Evolutionary conservation across 805 yeast genomes (phyloP).

Genomic region (Nakazawaea populi): DNA sequence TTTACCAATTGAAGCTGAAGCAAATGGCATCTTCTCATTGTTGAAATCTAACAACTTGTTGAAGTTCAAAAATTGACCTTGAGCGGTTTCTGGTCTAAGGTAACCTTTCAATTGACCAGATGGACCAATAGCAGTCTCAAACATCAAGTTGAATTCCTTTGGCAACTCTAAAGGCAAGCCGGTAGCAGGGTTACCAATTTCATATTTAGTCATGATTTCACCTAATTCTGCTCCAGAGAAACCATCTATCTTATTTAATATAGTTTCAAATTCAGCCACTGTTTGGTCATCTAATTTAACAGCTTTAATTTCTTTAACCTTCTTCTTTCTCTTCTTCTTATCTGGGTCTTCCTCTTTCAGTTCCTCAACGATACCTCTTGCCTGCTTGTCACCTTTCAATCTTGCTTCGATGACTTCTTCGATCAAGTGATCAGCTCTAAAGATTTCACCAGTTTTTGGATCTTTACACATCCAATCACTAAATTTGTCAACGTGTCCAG

Average conservation of each 20-base stretch:
- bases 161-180: constrained; percentile 85
- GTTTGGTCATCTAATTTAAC: constrained; percentile 77
- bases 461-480: constrained; percentile 99
- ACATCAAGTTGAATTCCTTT: constrained; percentile 94
- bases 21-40: constrained; percentile 97
- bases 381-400: constrained; percentile 94
- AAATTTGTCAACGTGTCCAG: constrained; percentile 98
- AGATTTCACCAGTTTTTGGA: constrained; percentile 92
- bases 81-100: constrained; percentile 98
- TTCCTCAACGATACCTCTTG: constrained; percentile 76
- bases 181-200: constrained; percentile 89
- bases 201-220: constrained; percentile 72
- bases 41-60: constrained; percentile 89
- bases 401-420: constrained; percentile 97
- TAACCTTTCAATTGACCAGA: constrained; percentile 94
- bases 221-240: constrained; percentile 91
- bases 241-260: constrained; percentile 93
- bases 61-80: constrained; percentile 97
- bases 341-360: constrained; percentile 66
- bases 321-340: constrained; percentile 86
- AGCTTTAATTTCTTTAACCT: constrained; percentile 91
- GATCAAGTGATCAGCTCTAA: constrained; percentile 96
- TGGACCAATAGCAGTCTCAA: constrained; percentile 98
- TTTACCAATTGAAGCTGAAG: constrained; percentile 98
- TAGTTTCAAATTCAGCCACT: constrained; percentile 74